These are phyloP conservation scores for Blastobotrys serpentis DNA, from an alignment of 1,139 yeast genomes.

Conservation along the genomic window DNA sequence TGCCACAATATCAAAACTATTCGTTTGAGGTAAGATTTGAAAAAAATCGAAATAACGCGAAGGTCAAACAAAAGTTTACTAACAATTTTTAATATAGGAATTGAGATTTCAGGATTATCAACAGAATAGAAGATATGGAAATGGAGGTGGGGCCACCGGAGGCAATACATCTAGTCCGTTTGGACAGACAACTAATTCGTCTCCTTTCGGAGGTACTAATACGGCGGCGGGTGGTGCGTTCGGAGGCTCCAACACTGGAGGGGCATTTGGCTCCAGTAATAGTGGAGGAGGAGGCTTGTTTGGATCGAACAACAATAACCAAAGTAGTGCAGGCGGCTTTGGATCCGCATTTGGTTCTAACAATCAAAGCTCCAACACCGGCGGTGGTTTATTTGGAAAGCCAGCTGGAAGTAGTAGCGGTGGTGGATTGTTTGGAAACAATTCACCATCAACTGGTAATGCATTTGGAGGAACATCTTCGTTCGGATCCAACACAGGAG, in stretches of 20 bases:
- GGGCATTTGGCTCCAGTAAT: constrained; percentile 28
- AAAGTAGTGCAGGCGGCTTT: constrained; percentile 25
- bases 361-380: constrained; percentile 25
- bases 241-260: constrained; percentile 24
- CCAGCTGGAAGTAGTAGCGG: constrained; percentile 25
- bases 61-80: background rate
- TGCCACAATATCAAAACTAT: constrained; percentile 84
- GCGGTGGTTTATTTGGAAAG: constrained; percentile 33
- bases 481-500: constrained; percentile 27
- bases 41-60: background rate
- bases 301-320: constrained; percentile 22
- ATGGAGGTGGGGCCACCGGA: constrained; percentile 31
- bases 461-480: constrained; percentile 12
- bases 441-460: constrained; percentile 11
- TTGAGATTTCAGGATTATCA: constrained; percentile 85
- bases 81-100: constrained; percentile 43
- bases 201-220: constrained; percentile 39
- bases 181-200: constrained; percentile 23
- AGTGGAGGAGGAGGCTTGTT: constrained; percentile 21
- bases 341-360: constrained; percentile 9
- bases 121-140: constrained; percentile 66
- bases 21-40: constrained; percentile 61
- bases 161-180: constrained; percentile 28
- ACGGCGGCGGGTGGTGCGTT: constrained; percentile 24
- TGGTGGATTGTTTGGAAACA: constrained; percentile 32